Percentiles rank a stretch among this genome's conserved stretches.
phyloP scores from a whole-genome alignment of 495 filamentous ascomycete species.

The Tuber borchii region DNA sequence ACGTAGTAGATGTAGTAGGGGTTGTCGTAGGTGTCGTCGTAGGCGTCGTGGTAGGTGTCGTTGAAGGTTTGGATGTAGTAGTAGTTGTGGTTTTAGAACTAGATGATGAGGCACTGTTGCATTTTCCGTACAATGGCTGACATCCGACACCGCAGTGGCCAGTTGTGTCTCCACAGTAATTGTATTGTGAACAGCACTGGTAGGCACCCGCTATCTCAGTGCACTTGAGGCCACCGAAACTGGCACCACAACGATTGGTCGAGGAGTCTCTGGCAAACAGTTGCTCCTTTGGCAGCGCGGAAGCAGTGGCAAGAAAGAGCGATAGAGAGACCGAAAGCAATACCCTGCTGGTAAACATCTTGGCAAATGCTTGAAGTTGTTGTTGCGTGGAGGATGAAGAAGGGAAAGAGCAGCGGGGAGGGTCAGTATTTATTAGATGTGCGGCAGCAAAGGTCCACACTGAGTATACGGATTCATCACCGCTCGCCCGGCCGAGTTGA shows the following conservation, averaged over 20 bases:
- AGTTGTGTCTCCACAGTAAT: conserved; percentile 28
- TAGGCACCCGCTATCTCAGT: not conserved
- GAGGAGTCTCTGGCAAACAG: conserved; percentile 13
- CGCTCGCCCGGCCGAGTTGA: not conserved
- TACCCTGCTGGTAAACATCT: not conserved
- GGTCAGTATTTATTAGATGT: not conserved
- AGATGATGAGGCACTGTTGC: conserved; percentile 3
- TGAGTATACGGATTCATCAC: not conserved
- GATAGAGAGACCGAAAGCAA: not conserved
- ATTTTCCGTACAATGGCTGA: conserved; percentile 28
- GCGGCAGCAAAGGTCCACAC: not conserved
- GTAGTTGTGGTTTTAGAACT: not conserved
- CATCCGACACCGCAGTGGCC: conserved; percentile 33
- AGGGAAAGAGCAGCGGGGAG: not conserved
- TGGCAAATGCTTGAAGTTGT: not conserved
- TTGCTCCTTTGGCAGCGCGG: not conserved
- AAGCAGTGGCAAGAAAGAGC: not conserved
- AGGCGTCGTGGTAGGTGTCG: not conserved
- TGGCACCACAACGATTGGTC: conserved; percentile 19
- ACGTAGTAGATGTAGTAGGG: not conserved
- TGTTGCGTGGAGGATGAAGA: not conserved
- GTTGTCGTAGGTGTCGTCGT: conserved; percentile 8
- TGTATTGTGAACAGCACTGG: conserved; percentile 30
- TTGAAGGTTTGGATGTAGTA: too few relatives aligned
- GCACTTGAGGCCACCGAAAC: conserved; percentile 8